Conservation (phyloP, 192 early-diverging fungal genomes). For the Backusella sp. region DNA sequence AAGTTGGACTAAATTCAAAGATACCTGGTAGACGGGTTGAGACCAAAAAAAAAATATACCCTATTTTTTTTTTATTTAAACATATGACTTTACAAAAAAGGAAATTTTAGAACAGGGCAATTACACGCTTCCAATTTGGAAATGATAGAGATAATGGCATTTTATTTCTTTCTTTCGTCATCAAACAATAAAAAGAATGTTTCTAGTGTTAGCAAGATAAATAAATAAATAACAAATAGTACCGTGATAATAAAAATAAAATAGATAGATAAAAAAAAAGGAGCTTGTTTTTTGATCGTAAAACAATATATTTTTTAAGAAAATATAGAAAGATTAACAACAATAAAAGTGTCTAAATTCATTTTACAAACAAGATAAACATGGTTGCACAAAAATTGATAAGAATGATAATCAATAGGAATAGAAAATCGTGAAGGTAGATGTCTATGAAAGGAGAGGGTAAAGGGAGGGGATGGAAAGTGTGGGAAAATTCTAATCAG, state of each 20-base stretch:
- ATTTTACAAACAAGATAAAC: constrained; percentile 11
- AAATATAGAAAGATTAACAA: not conserved
- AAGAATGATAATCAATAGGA: constrained; percentile 1
- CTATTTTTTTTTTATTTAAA: not conserved
- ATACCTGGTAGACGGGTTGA: constrained; percentile 5
- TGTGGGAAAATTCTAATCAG: constrained; percentile 2
- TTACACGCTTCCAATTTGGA: constrained; percentile 2
- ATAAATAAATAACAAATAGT: not conserved
- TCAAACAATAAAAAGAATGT: not conserved
- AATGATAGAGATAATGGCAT: constrained; percentile 2
- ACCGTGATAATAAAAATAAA: not conserved
- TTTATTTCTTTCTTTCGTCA: constrained; percentile 7
- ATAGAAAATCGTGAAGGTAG: constrained; percentile 4
- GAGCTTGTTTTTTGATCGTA: not conserved
- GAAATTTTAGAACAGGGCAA: constrained; percentile 3
- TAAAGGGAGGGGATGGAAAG: constrained; percentile 4
- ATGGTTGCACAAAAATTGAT: not conserved
- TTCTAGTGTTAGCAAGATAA: not conserved
- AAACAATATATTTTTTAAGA: not conserved
- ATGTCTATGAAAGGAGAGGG: not conserved
- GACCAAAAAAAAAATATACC: constrained; percentile 1
- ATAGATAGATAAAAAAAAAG: not conserved
- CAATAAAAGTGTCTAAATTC: not conserved
- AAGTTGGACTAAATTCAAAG: constrained; percentile 3
- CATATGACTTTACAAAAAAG: constrained; percentile 7